Evolutionary conservation across 2,329 filamentous ascomycete species (phyloP), one percentile per base, ranked within the genome.

Genomic region (Aphanocladium album): DNA sequence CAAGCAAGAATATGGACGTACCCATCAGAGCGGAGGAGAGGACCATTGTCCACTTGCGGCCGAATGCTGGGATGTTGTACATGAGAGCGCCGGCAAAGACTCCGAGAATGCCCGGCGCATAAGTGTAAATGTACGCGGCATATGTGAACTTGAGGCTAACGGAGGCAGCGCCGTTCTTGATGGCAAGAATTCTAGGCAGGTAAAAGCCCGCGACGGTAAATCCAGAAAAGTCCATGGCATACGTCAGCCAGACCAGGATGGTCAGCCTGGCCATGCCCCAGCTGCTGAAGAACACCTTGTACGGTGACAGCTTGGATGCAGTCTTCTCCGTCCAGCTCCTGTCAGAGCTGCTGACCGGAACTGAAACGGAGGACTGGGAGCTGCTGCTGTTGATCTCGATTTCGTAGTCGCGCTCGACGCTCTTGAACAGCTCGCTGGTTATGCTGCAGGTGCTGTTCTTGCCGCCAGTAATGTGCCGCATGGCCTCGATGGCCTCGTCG

Each of bases 101-200:
- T 23, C 79, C 81, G 0, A 82, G 61, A 9, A 81, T 77, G 2
- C 81, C 80, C 0, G 80, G 80, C 0, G 77, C 72, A 68, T 83
- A 83, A 2, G 82, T 83, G 65, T 80, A 80, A 37, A 84, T 76
- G 67, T 83, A 83, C 4, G 75, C 78, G 19, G 79, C 76, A 64
- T 84, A 84, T 0, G 80, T 83, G 9, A 65, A 75, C 67, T 56
- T 66, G 12, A 83, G 73, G 2, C 76, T 75, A 3, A 79, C 71
- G 4, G 74, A 65, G 12, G 76, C 71, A 0, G 71, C 72, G 16
- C 76, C 77, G 60, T 83, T 82, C 65, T 83, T 83, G n/a, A 77
- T 63, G 3, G 79, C 78, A 2, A 83, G 70, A 53, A 83, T 82
- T 2, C 73, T 72, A 0, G 80, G 81, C 5, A 83, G 72, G 60